These are phyloP conservation scores for Tritrichomonas musculus DNA, from an alignment of 208 protist species.

Conservation along the genomic window DNA sequence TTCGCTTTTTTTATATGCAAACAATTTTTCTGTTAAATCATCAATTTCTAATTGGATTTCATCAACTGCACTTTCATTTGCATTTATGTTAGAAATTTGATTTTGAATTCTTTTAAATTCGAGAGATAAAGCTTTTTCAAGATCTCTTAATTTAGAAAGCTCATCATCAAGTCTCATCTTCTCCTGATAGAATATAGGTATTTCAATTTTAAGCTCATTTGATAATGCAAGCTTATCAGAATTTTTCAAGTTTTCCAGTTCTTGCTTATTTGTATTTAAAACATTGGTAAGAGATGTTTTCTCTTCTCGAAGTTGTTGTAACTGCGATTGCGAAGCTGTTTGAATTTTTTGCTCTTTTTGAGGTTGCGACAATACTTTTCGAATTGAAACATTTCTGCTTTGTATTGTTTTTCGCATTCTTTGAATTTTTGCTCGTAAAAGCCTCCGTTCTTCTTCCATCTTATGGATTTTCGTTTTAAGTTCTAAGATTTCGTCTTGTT, in stretches of 20 bases:
- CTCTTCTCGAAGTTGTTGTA: background rate
- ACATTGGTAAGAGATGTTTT: background rate
- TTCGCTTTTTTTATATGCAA: slow-evolving; percentile 7
- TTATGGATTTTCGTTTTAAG: background rate
- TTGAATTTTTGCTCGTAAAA: background rate
- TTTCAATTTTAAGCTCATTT: background rate
- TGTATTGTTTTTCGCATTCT: background rate
- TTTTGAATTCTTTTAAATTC: background rate
- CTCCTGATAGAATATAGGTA: background rate
- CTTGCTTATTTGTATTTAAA: background rate
- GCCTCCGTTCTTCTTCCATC: background rate
- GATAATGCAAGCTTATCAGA: background rate
- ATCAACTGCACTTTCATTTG: background rate
- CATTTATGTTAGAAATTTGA: background rate
- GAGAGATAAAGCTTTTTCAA: background rate
- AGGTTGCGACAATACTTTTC: background rate
- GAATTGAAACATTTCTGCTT: background rate
- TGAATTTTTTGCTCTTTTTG: background rate
- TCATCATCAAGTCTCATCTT: background rate
- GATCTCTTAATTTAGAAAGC: background rate
- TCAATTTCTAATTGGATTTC: background rate
- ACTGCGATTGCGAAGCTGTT: background rate
- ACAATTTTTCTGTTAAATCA: background rate
- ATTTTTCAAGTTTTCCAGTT: background rate
- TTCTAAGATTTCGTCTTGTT: background rate